Evolutionary conservation across 331 rosid genomes (phyloP), one percentile per base, ranked within the genome.

Genomic region (Pyrus hybrid): DNA sequence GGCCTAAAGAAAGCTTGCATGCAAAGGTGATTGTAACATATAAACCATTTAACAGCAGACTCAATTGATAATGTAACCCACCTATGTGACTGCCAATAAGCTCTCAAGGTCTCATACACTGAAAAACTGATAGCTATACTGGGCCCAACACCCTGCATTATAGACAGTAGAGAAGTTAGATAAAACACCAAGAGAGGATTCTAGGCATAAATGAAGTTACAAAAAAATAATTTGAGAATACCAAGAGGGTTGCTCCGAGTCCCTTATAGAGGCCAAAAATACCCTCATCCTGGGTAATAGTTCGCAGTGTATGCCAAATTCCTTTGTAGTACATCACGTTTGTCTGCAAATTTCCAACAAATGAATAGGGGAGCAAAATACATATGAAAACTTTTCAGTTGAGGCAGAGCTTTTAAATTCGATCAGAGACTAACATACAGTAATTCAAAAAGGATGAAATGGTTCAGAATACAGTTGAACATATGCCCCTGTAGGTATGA

Each of bases 181-280:
- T 66, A 67, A 63, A 70, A 22, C 68, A 35, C 74, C 20, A 65
- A 30, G 16, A 22, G 51, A 26, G 1, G 2, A 57, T 33, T 26
- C 17, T 45, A 25, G 56, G 37, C 65, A 8, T 29, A 60, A 18
- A 37, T 61, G 9, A 53, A 74, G 23, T 68, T n/a, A 37, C 75
- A 75, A 73, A 60, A 37, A 63, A 72, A n/a, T 69, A 63, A 51
- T 71, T 25, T 71, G 22, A 56, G 67, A 88, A 77, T 92, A 92
- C 97, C 99, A 95, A 80, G 53, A 95, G 89, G 28, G 99, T 92
- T 54, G 99, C 91, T 84, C 99, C 99, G 51, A 95, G 97, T 78
- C 99, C 99, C 82, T 92, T 92, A 81, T 95, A 95, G 51, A 95
- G 97, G 56, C 97, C 97, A 57, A 84, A 67, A 71, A 92, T 20